Evolutionary conservation across 2,329 filamentous ascomycete species (phyloP), one percentile per base, ranked within the genome.

Genomic region (Talaromyces sp.): DNA sequence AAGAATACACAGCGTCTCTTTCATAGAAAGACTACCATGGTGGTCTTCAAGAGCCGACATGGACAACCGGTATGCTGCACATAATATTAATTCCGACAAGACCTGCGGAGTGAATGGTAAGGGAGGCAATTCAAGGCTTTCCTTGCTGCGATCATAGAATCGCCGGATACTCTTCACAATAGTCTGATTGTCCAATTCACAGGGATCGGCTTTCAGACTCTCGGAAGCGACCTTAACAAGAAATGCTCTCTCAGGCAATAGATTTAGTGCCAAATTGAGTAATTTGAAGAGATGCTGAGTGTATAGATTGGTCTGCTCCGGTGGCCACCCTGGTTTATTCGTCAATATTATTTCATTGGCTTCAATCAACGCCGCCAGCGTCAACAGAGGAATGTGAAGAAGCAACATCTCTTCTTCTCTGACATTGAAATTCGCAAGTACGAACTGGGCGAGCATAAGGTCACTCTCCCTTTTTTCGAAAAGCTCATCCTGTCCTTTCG

Each of bases 381-480:
- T 84, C 62, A 90, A 85, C 33, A 96, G 78, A 39, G 94, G 94
- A 35, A 93, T 90, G 78, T 98, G 94, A 24, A 91, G 81, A 1
- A 90, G 87, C 16, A 96, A 78, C 94, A 99, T 98, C 73, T 99
- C 96, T 76, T 98, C 95, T 78, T 99, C 95, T 62, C 89, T 87
- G 59, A 98, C 86, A 75, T 97, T 98, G 83, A 99, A 99, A 70
- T 94, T 90, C 5, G 86, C 80, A 68, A 97, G 80, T 63, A 97
- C 89, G 76, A 98, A 99, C 67, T 85, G 86, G 62, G 93, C 88
- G 49, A 97, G 82, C 22, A 86, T 85, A 62, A 97, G 81, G 67
- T 90, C 89, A 63, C 86, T 85, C 67, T 85, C 63, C 16, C 78
- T 79, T 60, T 84, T 85, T 64, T 87, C 83, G 4, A 80, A 78